Evolutionary conservation across 2,329 filamentous ascomycete genomes (phyloP).

Genomic region (Volutella citrinella): DNA sequence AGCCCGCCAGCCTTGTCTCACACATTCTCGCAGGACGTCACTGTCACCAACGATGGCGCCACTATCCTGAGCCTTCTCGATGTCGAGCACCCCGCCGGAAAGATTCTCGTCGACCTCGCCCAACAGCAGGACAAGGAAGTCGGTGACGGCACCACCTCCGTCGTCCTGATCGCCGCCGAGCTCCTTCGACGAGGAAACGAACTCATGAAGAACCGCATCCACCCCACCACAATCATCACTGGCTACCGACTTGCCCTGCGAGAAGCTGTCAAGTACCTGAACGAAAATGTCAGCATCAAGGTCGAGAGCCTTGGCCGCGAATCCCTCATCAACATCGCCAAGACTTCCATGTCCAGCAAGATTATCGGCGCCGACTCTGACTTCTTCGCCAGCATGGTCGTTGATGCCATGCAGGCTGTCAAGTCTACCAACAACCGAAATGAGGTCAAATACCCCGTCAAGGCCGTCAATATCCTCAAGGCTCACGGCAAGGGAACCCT

Average conservation of each 20-base stretch:
- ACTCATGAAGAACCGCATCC: constrained; percentile 99
- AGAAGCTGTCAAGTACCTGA: constrained; percentile 98
- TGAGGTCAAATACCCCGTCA: constrained; percentile 96
- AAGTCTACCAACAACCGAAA: constrained; percentile 88
- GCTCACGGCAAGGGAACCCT: constrained; percentile 90
- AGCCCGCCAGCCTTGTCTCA: constrained; percentile 13
- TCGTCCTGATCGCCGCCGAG: constrained; percentile 95
- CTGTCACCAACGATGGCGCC: constrained; percentile 97
- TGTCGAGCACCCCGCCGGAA: constrained; percentile 95
- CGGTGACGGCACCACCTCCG: constrained; percentile 95
- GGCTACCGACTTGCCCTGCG: constrained; percentile 93
- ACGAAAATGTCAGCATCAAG: constrained; percentile 95
- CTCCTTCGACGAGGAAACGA: constrained; percentile 92
- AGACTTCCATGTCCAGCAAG: constrained; percentile 99
- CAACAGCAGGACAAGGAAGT: constrained; percentile 99
- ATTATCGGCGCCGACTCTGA: constrained; percentile 95
- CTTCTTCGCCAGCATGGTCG: constrained; percentile 96
- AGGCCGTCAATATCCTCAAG: constrained; percentile 98
- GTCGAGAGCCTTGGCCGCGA: constrained; percentile 89
- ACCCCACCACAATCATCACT: constrained; percentile 98
- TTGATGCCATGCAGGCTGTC: constrained; percentile 90
- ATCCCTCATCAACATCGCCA: constrained; percentile 90
- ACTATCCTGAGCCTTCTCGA: constrained; percentile 94
- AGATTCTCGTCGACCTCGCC: constrained; percentile 95
- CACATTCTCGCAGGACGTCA: constrained; percentile 86